A percentile compares a stretch with the other conserved stretches of the same genome.
Conservation (phyloP, 2,329 filamentous ascomycete species). For the Fusarium buharicum region DNA sequence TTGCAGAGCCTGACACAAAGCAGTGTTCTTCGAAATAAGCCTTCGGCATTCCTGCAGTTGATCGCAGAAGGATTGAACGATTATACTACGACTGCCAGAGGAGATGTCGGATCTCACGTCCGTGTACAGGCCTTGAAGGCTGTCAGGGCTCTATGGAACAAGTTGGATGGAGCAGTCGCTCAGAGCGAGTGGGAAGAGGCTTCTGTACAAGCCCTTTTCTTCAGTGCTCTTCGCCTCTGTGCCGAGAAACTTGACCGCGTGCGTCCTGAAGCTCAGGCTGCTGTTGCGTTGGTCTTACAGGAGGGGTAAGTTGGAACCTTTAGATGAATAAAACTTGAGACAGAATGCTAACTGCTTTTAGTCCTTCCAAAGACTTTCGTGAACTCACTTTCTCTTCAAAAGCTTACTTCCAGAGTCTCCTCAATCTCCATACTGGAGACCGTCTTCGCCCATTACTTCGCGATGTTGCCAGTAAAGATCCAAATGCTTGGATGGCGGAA, state of each 20-base stretch:
- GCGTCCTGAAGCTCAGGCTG: slow-evolving; percentile 71
- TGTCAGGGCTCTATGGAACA: slow-evolving; percentile 70
- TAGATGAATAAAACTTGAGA: neutral
- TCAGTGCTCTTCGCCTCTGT: slow-evolving; percentile 72
- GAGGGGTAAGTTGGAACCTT: slow-evolving; percentile 55
- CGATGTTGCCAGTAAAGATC: slow-evolving; percentile 48
- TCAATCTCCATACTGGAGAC: slow-evolving; percentile 57
- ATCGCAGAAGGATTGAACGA: slow-evolving; percentile 77
- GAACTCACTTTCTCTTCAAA: slow-evolving; percentile 66
- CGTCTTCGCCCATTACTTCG: slow-evolving; percentile 53
- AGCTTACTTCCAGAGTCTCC: slow-evolving; percentile 66
- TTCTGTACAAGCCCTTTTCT: slow-evolving; percentile 56
- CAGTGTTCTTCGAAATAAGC: slow-evolving; percentile 55
- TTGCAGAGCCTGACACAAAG: slow-evolving; percentile 64
- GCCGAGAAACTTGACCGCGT: slow-evolving; percentile 93
- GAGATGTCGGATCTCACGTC: slow-evolving; percentile 89
- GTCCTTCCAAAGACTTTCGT: slow-evolving; percentile 51
- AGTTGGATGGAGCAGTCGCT: slow-evolving; percentile 40
- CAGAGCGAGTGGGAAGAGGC: slow-evolving; percentile 39
- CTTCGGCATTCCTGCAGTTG: slow-evolving; percentile 56
- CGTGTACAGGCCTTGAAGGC: slow-evolving; percentile 83
- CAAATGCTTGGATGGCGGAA: slow-evolving; percentile 57
- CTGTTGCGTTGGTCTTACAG: slow-evolving; percentile 58
- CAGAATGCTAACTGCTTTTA: slow-evolving; percentile 45
- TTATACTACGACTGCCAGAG: slow-evolving; percentile 88